These are phyloP conservation scores for Stereocaulon alpinum DNA, from an alignment of 495 filamentous ascomycete species.

Conservation along the genomic window DNA sequence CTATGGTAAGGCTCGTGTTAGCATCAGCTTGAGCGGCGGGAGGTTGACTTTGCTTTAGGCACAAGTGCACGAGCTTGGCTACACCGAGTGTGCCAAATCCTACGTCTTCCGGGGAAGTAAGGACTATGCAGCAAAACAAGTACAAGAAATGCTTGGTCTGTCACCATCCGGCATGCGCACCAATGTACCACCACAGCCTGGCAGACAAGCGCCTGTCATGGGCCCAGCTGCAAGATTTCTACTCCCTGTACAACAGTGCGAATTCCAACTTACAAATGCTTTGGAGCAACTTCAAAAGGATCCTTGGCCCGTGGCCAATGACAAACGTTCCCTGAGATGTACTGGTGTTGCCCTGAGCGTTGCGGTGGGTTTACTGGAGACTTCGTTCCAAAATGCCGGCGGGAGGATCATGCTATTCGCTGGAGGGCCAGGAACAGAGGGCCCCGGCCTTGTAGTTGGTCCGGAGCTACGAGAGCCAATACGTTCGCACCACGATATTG, in stretches of 20 bases:
- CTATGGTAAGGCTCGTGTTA: conserved; percentile 57
- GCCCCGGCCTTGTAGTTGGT: conserved; percentile 92
- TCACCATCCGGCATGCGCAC: conserved; percentile 59
- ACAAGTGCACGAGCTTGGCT: conserved; percentile 97
- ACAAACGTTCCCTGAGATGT: conserved; percentile 84
- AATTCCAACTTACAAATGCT: conserved; percentile 96
- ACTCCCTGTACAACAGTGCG: conserved; percentile 87
- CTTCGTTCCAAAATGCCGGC: conserved; percentile 89
- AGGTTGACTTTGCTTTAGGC: conserved; percentile 45
- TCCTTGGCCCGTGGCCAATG: conserved; percentile 94
- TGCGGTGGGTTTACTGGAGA: conserved; percentile 84
- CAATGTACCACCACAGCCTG: conserved; percentile 68
- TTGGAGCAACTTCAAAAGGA: conserved; percentile 96
- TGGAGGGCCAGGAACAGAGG: conserved; percentile 91
- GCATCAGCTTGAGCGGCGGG: background rate
- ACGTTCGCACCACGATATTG: conserved; percentile 97
- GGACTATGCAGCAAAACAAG: conserved; percentile 92
- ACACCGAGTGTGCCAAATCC: conserved; percentile 97
- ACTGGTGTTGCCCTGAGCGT: conserved; percentile 95
- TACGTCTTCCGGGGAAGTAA: conserved; percentile 98
- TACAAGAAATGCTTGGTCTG: conserved; percentile 96
- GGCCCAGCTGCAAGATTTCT: conserved; percentile 85
- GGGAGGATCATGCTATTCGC: conserved; percentile 96
- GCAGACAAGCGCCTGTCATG: conserved; percentile 59
- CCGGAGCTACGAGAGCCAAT: conserved; percentile 97